A percentile compares a stretch with the other conserved stretches of the same genome.
These are phyloP conservation scores for Thalassiosira hispida DNA, from an alignment of 352 stramenopile genomes.

Conservation along the genomic window DNA sequence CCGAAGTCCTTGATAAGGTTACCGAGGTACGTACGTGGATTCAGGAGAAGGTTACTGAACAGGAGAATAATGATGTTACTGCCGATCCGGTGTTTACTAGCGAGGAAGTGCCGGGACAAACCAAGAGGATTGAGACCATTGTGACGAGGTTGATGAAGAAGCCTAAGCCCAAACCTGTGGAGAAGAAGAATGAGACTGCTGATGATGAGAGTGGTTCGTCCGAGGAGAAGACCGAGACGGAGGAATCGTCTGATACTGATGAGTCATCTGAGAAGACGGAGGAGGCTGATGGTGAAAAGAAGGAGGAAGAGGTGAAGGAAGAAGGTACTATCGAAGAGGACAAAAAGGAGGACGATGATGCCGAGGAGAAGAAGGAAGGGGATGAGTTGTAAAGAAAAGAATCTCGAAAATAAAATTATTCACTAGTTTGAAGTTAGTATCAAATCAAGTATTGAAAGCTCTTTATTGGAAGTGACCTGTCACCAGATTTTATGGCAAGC, in stretches of 20 bases:
- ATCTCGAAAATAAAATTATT: no score
- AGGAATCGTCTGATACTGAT: constrained; percentile 16
- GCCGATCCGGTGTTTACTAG: constrained; percentile 88
- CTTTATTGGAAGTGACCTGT: no score
- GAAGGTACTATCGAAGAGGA: constrained; percentile 28
- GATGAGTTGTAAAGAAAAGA: constrained; percentile 54
- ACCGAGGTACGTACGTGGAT: constrained; percentile 89
- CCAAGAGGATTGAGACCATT: constrained; percentile 88
- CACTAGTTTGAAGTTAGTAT: no score
- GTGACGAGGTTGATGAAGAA: constrained; percentile 88
- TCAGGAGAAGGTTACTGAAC: constrained; percentile 83
- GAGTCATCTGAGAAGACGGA: constrained; percentile 25
- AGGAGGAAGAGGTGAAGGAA: constrained; percentile 16
- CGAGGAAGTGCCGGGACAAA: constrained; percentile 88
- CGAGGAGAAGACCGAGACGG: constrained; percentile 32
- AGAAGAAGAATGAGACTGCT: constrained; percentile 66
- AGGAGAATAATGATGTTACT: constrained; percentile 77
- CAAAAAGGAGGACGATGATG: constrained; percentile 32
- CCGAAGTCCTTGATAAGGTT: constrained; percentile 89
- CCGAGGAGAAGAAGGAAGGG: constrained; percentile 26
- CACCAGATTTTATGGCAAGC: no score
- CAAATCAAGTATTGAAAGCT: no score
- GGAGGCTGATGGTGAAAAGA: constrained; percentile 38
- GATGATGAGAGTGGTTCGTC: constrained; percentile 34
- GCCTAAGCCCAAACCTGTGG: constrained; percentile 70